phyloP scores from a whole-genome alignment of 495 filamentous ascomycete species.

The Pyronema domesticum region DNA sequence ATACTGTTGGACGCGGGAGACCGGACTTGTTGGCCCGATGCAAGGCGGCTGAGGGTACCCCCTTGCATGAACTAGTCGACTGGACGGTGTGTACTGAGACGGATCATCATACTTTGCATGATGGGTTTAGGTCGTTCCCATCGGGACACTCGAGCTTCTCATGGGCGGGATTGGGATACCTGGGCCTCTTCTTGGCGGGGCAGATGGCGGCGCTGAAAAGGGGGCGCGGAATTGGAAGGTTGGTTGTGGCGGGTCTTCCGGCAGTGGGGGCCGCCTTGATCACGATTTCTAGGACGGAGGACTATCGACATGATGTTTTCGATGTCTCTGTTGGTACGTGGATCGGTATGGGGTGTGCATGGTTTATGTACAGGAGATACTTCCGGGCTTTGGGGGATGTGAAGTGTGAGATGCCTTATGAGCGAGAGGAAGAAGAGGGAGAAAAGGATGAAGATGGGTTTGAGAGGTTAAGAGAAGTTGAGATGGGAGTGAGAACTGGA shows the following conservation, averaged over 20 bases:
- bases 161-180: constrained; percentile 69
- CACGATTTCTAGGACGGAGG: constrained; percentile 75
- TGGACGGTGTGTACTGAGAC: constrained; percentile 67
- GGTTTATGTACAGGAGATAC: constrained; percentile 55
- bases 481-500: neutral
- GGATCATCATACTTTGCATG: constrained; percentile 59
- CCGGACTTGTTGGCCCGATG: constrained; percentile 86
- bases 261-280: constrained; percentile 69
- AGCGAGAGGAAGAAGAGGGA: neutral
- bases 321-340: constrained; percentile 66
- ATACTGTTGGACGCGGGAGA: constrained; percentile 71
- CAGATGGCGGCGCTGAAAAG: constrained; percentile 11
- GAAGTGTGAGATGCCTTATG: constrained; percentile 37
- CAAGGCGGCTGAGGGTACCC: constrained; percentile 47
- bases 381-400: constrained; percentile 29
- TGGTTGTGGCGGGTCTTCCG: constrained; percentile 49
- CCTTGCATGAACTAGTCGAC: constrained; percentile 47
- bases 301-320: constrained; percentile 89
- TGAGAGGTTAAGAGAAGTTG: constrained; percentile 2
- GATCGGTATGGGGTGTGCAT: constrained; percentile 55
- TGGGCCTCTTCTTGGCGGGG: constrained; percentile 44
- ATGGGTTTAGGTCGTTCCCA: constrained; percentile 87
- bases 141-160: constrained; percentile 76
- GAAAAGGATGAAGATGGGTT: constrained; percentile 2
- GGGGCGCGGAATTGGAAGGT: constrained; percentile 34